A percentile compares a stretch with the other conserved stretches of the same genome.
Evolutionary conservation across 768 basidiomycete genomes (phyloP).

Genomic region (Rickenella mellea): DNA sequence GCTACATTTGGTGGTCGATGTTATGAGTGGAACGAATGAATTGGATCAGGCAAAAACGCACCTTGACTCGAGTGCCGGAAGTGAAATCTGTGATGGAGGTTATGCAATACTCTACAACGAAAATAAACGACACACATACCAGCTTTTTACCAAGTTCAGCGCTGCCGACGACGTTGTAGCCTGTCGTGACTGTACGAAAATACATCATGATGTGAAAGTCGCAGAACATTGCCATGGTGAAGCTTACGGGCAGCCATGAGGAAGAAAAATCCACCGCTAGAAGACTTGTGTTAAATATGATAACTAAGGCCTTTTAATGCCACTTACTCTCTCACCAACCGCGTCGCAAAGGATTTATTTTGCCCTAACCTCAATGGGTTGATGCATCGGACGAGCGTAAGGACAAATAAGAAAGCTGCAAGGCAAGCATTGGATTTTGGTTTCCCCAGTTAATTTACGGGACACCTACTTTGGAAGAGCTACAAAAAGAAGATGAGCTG

Average conservation of each 20-base stretch:
- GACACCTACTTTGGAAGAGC: neutral
- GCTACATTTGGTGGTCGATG: neutral
- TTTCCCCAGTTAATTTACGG: neutral
- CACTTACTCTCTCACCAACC: neutral
- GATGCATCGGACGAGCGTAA: neutral
- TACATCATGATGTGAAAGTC: neutral
- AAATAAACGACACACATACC: neutral
- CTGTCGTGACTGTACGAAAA: neutral
- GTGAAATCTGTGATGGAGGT: neutral
- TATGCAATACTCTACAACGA: neutral
- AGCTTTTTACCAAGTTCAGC: neutral
- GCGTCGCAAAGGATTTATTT: neutral
- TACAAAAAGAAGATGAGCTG: neutral
- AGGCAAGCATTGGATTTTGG: neutral
- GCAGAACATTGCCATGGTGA: neutral
- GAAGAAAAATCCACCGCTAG: neutral
- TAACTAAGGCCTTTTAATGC: neutral
- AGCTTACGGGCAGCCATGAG: neutral
- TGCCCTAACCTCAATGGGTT: neutral
- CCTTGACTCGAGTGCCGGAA: neutral
- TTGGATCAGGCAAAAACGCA: neutral
- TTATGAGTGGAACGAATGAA: neutral
- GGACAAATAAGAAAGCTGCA: neutral
- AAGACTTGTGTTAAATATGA: neutral
- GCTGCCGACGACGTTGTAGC: neutral